A percentile compares a stretch with the other conserved stretches of the same genome.
Evolutionary conservation across 805 yeast species (phyloP).

Genomic region (Teunomyces aglyptinius): DNA sequence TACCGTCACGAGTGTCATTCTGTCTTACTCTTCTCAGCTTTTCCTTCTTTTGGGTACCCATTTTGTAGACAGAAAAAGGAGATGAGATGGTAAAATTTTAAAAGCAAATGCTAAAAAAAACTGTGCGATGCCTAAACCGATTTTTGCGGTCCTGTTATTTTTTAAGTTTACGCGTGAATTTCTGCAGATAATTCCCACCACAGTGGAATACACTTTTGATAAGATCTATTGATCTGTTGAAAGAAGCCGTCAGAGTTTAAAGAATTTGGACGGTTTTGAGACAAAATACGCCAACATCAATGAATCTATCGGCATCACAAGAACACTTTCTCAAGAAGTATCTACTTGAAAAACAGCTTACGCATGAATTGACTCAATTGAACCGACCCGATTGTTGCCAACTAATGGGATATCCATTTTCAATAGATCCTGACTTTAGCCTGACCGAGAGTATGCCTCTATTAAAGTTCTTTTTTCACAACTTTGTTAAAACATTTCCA

Average conservation of each 20-base stretch:
- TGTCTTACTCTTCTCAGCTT: constrained; percentile 82
- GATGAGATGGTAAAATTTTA: constrained; percentile 7
- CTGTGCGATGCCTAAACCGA: background rate
- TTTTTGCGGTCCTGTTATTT: background rate
- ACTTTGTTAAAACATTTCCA: constrained; percentile 71
- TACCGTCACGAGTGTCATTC: constrained; percentile 81
- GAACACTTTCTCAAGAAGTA: constrained; percentile 89
- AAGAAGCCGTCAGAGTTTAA: background rate
- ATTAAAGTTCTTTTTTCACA: constrained; percentile 59
- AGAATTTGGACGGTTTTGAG: background rate
- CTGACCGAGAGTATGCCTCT: constrained; percentile 51
- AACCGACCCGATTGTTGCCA: constrained; percentile 63
- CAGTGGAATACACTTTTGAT: background rate
- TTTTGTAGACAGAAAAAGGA: constrained; percentile 22
- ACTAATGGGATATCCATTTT: constrained; percentile 77
- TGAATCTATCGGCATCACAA: constrained; percentile 47
- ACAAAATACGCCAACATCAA: background rate
- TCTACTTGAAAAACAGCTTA: constrained; percentile 60
- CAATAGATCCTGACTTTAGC: constrained; percentile 34
- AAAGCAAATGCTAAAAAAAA: background rate
- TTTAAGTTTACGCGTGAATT: background rate
- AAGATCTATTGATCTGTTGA: background rate
- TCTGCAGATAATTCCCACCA: too few relatives aligned
- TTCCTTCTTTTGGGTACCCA: constrained; percentile 96
- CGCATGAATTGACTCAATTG: constrained; percentile 58